These are phyloP conservation scores for Avena sativa DNA, from an alignment of 176 grass and related monocot genomes.

Conservation along the genomic window DNA sequence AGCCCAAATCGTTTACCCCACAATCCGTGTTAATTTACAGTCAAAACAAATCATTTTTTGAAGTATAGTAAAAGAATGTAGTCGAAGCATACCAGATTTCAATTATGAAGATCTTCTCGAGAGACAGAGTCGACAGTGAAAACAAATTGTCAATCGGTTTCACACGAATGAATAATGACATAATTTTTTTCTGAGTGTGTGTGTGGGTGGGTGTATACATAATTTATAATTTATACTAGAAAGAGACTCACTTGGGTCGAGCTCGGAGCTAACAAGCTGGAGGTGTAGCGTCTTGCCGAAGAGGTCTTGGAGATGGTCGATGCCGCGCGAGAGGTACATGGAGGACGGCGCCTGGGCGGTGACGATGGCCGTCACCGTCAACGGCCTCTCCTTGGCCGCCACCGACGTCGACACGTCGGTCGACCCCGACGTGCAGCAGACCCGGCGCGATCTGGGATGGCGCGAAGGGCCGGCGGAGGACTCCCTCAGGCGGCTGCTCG, in stretches of 20 bases:
- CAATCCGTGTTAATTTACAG: too few species aligned
- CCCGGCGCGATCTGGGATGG: neutral
- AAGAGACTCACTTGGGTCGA: constrained; percentile 61
- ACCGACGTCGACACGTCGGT: neutral
- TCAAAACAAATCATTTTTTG: too few species aligned
- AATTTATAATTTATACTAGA: too few species aligned
- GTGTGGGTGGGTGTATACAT: neutral
- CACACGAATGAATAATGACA: too few species aligned
- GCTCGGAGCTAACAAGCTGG: constrained; percentile 69
- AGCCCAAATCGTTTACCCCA: too few species aligned
- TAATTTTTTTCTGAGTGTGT: too few species aligned
- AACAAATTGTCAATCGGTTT: too few species aligned
- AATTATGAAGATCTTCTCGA: too few species aligned
- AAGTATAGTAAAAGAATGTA: too few species aligned
- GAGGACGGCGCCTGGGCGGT: constrained; percentile 51
- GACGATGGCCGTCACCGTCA: constrained; percentile 55
- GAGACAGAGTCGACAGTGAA: too few species aligned
- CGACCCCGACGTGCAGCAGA: constrained; percentile 40
- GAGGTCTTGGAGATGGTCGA: constrained; percentile 72
- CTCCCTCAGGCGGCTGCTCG: constrained; percentile 10
- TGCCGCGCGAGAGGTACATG: constrained; percentile 46
- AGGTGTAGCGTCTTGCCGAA: constrained; percentile 16
- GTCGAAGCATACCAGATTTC: too few species aligned
- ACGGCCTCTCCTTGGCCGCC: constrained; percentile 4
- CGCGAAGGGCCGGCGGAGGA: too few species aligned